Evolutionary conservation across 805 yeast species (phyloP).

Genomic region (Kuraishia ogatae): DNA sequence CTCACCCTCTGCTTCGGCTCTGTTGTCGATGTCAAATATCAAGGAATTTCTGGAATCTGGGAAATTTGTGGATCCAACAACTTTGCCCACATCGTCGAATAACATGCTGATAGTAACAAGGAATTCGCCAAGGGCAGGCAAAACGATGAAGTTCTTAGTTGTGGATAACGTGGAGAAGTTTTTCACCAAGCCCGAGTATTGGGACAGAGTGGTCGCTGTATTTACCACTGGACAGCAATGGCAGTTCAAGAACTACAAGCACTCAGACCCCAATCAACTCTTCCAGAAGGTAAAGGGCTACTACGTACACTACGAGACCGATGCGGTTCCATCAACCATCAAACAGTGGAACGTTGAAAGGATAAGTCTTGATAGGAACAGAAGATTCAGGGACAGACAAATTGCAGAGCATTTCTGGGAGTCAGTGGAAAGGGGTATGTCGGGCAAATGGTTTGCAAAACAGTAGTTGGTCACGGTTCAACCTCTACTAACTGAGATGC

Average conservation of each 20-base stretch:
- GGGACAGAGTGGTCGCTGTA: conserved; percentile 95
- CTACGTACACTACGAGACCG: conserved; percentile 69
- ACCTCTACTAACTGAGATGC: no score
- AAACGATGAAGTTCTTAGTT: conserved; percentile 56
- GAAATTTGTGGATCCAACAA: conserved; percentile 46
- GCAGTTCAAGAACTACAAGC: conserved; percentile 88
- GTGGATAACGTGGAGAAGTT: conserved; percentile 84
- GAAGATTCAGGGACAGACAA: conserved; percentile 84
- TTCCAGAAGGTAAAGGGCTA: conserved; percentile 84
- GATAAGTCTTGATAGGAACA: conserved; percentile 69
- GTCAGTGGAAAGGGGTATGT: conserved; percentile 64
- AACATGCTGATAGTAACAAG: conserved; percentile 45
- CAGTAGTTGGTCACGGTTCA: conserved; percentile 6
- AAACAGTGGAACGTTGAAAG: conserved; percentile 85
- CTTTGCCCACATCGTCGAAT: conserved; percentile 24
- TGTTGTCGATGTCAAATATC: conserved; percentile 56
- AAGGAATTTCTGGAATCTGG: conserved; percentile 71
- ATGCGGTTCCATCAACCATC: conserved; percentile 65
- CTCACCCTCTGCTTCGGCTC: conserved; percentile 74
- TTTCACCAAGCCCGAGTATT: conserved; percentile 89
- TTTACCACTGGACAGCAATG: conserved; percentile 96
- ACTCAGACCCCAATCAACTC: conserved; percentile 68
- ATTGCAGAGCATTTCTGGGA: conserved; percentile 83
- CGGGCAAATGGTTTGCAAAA: conserved; percentile 48
- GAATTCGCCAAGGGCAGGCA: conserved; percentile 45